These are phyloP conservation scores for Limtongia smithiae DNA, from an alignment of 805 yeast genomes.

Conservation along the genomic window DNA sequence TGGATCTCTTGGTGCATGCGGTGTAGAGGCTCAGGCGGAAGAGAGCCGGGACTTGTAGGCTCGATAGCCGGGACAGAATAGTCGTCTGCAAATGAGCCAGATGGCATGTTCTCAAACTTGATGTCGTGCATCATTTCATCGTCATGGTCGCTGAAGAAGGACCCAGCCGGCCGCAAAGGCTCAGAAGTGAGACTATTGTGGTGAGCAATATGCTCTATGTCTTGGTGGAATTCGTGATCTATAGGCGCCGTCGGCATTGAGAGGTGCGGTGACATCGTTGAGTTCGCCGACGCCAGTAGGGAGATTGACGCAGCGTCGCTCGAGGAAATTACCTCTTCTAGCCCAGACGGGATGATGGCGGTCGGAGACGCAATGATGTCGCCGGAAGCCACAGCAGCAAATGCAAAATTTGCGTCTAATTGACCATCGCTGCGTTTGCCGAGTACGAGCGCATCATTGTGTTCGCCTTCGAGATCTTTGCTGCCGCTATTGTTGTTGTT, in stretches of 20 bases:
- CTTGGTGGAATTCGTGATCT: too few relatives aligned
- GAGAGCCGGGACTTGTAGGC: background rate
- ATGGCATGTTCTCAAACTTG: background rate
- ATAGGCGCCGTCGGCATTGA: too few relatives aligned
- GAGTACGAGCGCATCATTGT: too few relatives aligned
- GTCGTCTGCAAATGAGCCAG: too few relatives aligned
- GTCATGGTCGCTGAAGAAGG: background rate
- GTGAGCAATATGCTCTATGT: too few relatives aligned
- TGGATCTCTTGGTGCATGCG: background rate
- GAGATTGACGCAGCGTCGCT: background rate
- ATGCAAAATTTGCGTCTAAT: slow-evolving; percentile 1
- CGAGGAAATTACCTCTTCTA: too few relatives aligned
- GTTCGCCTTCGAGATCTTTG: too few relatives aligned
- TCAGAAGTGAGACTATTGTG: slow-evolving; percentile 3
- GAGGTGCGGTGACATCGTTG: background rate
- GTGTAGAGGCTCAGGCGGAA: background rate
- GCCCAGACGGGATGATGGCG: too few relatives aligned
- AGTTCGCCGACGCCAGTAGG: background rate
- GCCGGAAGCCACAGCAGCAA: background rate
- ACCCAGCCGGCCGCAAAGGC: slow-evolving; percentile 10
- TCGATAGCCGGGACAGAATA: too few relatives aligned
- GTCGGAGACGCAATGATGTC: too few relatives aligned
- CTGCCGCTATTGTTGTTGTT: background rate
- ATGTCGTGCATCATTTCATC: slow-evolving; percentile 7
- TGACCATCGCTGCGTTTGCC: background rate